phyloP scores from a whole-genome alignment of 2,329 filamentous ascomycete species.

The Epichloe sp. region DNA sequence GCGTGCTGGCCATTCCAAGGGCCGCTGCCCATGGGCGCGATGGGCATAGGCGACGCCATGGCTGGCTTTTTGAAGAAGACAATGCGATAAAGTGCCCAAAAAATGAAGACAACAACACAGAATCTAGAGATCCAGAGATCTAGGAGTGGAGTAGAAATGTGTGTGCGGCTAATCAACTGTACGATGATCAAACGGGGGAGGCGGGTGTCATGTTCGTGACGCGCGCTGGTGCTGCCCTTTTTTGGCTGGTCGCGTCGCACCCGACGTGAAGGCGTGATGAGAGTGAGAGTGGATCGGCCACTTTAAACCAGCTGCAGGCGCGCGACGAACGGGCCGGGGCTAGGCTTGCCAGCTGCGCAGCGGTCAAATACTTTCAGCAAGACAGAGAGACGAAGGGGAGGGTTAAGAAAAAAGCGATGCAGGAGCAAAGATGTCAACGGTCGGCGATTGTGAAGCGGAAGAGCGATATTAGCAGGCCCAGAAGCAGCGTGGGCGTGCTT shows the following conservation, averaged over 20 bases:
- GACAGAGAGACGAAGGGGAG: background rate
- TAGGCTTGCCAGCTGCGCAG: background rate
- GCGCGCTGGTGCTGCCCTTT: conserved; percentile 4
- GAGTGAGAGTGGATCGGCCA: conserved; percentile 5
- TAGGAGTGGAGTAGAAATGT: conserved; percentile 3
- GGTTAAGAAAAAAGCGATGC: background rate
- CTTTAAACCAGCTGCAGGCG: conserved; percentile 1
- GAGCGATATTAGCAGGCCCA: background rate
- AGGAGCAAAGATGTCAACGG: background rate
- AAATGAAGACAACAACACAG: background rate
- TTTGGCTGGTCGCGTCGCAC: conserved; percentile 4
- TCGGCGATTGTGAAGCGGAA: background rate
- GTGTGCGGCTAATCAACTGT: conserved; percentile 9
- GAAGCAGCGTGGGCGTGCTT: background rate
- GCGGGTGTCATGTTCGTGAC: conserved; percentile 28
- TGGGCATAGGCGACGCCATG: conserved; percentile 28
- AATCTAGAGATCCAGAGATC: background rate
- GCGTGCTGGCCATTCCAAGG: conserved; percentile 3
- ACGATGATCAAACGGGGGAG: conserved; percentile 19
- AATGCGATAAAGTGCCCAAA: background rate
- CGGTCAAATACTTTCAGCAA: background rate
- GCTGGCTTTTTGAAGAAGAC: conserved; percentile 6
- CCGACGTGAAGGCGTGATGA: background rate
- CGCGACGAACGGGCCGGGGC: background rate
- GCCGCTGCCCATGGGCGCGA: conserved; percentile 13